Conservation (phyloP, 2,329 filamentous ascomycete genomes). For the Rhexocercosporidium sp. region DNA sequence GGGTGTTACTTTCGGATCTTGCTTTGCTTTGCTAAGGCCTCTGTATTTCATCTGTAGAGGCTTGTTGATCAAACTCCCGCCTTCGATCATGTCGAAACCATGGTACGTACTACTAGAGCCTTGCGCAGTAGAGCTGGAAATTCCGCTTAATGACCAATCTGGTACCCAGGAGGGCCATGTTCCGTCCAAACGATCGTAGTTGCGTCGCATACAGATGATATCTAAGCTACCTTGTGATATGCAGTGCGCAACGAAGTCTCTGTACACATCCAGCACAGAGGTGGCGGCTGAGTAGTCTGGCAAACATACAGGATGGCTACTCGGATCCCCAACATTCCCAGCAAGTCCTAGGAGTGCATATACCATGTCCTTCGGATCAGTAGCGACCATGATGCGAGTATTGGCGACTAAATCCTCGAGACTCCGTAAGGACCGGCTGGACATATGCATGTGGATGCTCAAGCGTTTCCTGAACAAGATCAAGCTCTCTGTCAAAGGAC, state of each 20-base stretch:
- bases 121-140: background rate
- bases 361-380: conserved; percentile 6
- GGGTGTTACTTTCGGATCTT: background rate
- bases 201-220: conserved; percentile 2
- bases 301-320: background rate
- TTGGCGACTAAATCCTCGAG: conserved; percentile 4
- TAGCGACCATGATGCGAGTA: conserved; percentile 8
- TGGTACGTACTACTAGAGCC: background rate
- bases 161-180: background rate
- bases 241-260: conserved; percentile 2
- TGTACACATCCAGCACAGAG: conserved; percentile 1
- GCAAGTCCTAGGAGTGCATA: conserved; percentile 1
- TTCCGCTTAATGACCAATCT: background rate
- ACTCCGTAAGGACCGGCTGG: background rate
- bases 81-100: conserved; percentile 10
- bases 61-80: background rate
- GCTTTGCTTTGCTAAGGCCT: background rate
- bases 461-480: conserved; percentile 3
- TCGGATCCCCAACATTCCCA: background rate
- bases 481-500: background rate
- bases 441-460: conserved; percentile 5
- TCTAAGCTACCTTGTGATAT: background rate
- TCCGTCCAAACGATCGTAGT: background rate
- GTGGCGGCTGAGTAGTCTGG: background rate
- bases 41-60: conserved; percentile 5